Percentiles rank a stretch among this genome's conserved stretches.
phyloP scores from a whole-genome alignment of 2,329 filamentous ascomycete genomes.

The Fusarium sp. region DNA sequence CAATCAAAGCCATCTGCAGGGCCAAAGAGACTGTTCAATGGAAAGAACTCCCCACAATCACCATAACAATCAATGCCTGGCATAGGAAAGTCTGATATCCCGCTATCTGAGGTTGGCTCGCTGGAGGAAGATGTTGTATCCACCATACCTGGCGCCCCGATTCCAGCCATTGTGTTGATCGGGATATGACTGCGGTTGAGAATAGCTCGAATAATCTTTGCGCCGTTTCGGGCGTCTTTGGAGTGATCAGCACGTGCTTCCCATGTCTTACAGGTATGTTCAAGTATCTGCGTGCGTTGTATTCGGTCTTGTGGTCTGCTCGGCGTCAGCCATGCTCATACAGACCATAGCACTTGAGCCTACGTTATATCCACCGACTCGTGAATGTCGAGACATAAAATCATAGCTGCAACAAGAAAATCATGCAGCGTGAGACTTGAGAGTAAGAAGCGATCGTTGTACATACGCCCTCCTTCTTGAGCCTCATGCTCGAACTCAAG shows the following conservation, averaged over 20 bases:
- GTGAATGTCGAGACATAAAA: slow-evolving; percentile 66
- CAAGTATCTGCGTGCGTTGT: slow-evolving; percentile 55
- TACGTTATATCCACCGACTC: slow-evolving; percentile 57
- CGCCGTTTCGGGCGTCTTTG: slow-evolving; percentile 59
- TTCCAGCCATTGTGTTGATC: slow-evolving; percentile 7
- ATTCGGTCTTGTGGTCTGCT: slow-evolving; percentile 51
- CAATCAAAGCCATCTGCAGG: slow-evolving; percentile 56
- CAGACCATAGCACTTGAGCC: neutral
- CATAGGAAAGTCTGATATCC: slow-evolving; percentile 25
- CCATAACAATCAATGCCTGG: slow-evolving; percentile 36
- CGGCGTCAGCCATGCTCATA: slow-evolving; percentile 20
- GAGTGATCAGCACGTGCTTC: slow-evolving; percentile 55
- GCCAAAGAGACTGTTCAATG: slow-evolving; percentile 56
- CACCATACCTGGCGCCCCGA: slow-evolving; percentile 7
- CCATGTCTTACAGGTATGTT: slow-evolving; percentile 60
- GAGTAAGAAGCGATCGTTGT: slow-evolving; percentile 67
- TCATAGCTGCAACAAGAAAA: slow-evolving; percentile 71
- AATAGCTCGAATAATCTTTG: slow-evolving; percentile 59
- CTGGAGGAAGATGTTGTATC: neutral
- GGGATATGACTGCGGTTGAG: slow-evolving; percentile 54
- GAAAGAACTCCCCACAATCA: slow-evolving; percentile 52
- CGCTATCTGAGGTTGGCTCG: slow-evolving; percentile 9
- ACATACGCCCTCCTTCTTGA: slow-evolving; percentile 64
- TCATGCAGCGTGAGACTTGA: slow-evolving; percentile 67
- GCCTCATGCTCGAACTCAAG: slow-evolving; percentile 62